Base-by-base conservation (phyloP, 75 land plant genomes). In the Picea glauca region DNA sequence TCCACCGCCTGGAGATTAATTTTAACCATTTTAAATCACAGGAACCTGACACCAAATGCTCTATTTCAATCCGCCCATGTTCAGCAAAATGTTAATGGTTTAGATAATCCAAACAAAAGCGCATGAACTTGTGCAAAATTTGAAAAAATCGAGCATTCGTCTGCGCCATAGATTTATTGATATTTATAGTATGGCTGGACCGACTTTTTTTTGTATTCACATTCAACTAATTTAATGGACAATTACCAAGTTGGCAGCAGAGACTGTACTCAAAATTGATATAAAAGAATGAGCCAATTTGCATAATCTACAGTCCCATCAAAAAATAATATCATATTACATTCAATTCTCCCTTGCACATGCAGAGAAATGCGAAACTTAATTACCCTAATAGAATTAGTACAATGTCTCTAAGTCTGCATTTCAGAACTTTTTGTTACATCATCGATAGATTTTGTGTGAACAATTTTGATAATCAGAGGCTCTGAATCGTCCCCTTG, bases 261-360 rank as follows among this genome's bases (percentile, higher is more conserved):
- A 68, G 43, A 70, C 54, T 46, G 50, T 46, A 46, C 54, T 7
- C 54, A 38, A 40, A 12, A 40, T 38, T n/a, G n/a, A 38, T 43
- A 70, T 20, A 70, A 70, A 70, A 38, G 73, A 70, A 40, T 70
- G 40, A 70, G 50, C 43, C 20, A 70, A 40, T 18, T 67, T 67
- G 72, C 72, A 67, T 67, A 35, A 32, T 9, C 38, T n/a, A 20
- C 35, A 40, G 46, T 18, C 50, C 7, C 4, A 8, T 20, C 2
- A 17, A 68, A 70, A 38, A 40, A 70, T 21, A 70, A 70, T 40
- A 68, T 70, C 18, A 70, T 40, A 38, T 70, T 70, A 70, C 73
- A 70, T 20, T 20, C 9, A 43, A 46, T 46, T 46, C 54, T 20
- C 73, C 50, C 38, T n/a, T 70, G 73, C 73, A 70, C 73, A 40